Percentiles rank a stretch among this genome's conserved stretches.
These are phyloP conservation scores for Pichia sp. DNA, from an alignment of 1,139 yeast species.

Conservation along the genomic window DNA sequence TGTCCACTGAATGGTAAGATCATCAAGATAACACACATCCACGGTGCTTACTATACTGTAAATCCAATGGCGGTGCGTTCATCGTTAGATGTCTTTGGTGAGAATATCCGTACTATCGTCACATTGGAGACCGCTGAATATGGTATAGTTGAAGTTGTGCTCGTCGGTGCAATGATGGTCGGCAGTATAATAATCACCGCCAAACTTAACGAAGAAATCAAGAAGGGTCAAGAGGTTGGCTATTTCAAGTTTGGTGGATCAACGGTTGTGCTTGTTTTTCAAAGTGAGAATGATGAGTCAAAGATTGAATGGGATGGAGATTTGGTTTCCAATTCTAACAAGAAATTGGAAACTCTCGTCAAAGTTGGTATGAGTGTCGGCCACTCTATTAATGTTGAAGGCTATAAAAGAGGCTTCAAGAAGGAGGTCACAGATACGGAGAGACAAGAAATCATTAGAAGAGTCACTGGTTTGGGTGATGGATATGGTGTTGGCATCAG, in stretches of 20 bases:
- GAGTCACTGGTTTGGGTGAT: slow-evolving; percentile 15
- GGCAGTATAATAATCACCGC: slow-evolving; percentile 79
- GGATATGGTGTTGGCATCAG: slow-evolving; percentile 3
- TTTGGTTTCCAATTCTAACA: slow-evolving; percentile 56
- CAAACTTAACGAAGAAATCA: slow-evolving; percentile 49
- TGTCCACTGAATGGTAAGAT: slow-evolving; percentile 73
- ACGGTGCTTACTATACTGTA: slow-evolving; percentile 92
- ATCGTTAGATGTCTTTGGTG: slow-evolving; percentile 86
- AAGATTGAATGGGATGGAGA: slow-evolving; percentile 62
- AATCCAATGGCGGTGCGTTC: slow-evolving; percentile 96
- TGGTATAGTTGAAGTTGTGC: slow-evolving; percentile 70
- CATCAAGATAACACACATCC: slow-evolving; percentile 59
- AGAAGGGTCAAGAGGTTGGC: slow-evolving; percentile 80
- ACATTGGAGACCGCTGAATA: slow-evolving; percentile 69
- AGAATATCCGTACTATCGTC: slow-evolving; percentile 71
- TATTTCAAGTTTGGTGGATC: slow-evolving; percentile 96
- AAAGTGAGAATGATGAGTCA: too few species aligned
- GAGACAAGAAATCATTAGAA: slow-evolving; percentile 10
- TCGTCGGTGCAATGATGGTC: slow-evolving; percentile 99
- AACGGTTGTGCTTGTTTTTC: slow-evolving; percentile 61
- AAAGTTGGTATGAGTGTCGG: slow-evolving; percentile 92
- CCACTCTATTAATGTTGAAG: slow-evolving; percentile 48
- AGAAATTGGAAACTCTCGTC: slow-evolving; percentile 73
- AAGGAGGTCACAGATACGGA: slow-evolving; percentile 10
- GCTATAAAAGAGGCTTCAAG: slow-evolving; percentile 33